phyloP scores from a whole-genome alignment of 208 protist species.

The Histomonas meleagridis region DNA sequence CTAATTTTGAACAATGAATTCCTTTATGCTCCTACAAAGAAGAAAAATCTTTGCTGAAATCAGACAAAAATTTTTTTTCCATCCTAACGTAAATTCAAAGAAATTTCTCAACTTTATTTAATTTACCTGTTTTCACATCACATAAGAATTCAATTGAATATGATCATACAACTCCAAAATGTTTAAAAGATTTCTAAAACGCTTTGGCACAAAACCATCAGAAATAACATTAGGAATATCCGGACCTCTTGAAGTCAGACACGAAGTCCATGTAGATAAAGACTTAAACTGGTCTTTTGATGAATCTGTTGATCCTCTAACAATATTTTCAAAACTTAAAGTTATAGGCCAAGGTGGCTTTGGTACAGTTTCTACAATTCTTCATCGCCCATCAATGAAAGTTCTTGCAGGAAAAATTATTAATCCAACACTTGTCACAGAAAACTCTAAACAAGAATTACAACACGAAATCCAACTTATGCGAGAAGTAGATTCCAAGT shows the following conservation, averaged over 20 bases:
- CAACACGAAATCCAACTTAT: not conserved
- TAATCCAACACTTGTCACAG: not conserved
- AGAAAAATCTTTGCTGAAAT: no score
- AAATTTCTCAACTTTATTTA: no score
- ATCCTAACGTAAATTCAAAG: no score
- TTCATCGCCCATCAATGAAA: not conserved
- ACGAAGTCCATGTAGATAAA: not conserved
- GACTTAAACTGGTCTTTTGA: conserved; percentile 27
- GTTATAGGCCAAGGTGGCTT: conserved; percentile 14
- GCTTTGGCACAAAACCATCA: no score
- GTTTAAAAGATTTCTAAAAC: no score
- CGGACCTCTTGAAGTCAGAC: not conserved
- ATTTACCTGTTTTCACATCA: no score
- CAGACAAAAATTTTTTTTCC: no score
- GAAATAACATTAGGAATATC: not conserved
- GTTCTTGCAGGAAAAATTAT: not conserved
- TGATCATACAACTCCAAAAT: no score
- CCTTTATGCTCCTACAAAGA: no score
- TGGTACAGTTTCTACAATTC: not conserved
- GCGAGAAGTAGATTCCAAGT: not conserved
- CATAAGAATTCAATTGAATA: no score
- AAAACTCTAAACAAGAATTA: not conserved
- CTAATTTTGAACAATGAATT: no score
- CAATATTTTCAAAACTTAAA: conserved; percentile 13
- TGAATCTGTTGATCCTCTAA: not conserved